Base-by-base conservation (phyloP, 768 basidiomycete genomes). In the Ephemerocybe angulata region DNA sequence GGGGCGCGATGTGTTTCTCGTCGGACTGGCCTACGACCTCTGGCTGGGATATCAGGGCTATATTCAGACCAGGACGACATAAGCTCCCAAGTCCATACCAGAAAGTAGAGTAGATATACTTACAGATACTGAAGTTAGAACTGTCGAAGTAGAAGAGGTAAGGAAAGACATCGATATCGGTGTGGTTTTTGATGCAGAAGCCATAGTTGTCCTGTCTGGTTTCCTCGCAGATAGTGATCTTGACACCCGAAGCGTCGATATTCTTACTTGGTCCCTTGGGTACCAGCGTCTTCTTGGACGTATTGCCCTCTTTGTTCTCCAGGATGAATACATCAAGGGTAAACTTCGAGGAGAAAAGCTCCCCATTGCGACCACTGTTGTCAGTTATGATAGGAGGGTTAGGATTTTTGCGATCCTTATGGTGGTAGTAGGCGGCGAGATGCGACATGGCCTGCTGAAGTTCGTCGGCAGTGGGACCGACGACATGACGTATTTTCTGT, bases 121-220 rank as follows among this genome's bases (percentile, higher is more conserved):
- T 10, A 49, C 48, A 11, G n/a, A 49, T 28, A 17, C 17, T 30
- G 5, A 49, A 19, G 11, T 31, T 28, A 8, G 15, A 8, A 8
- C 27, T 13, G 17, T 49, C 25, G 48, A 49, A 49, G 19, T 49
- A 49, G 48, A 49, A 49, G 11, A 49, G 28, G 25, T 49, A 30
- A 11, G 28, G 27, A 31, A 29, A 49, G 7, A 49, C 28, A 30
- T 8, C 7, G n/a, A 49, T 15, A 3, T 21, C 28, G 10, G 17
- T n/a, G 10, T 28, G 17, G 48, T 49, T 49, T 24, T 6, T 13
- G 27, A 49, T 28, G n/a, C 17, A 15, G 29, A 49, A 49, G 17
- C 48, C 48, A 21, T 22, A 22, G 8, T 21, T 13, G 15, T 15
- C 15, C 5, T 24, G 3, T 25, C 15, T 24, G 8, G 4, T 24